Percentiles rank a stretch among this genome's conserved stretches.
Conservation (phyloP, 106 monocot species). For the Vanilla planifolia region DNA sequence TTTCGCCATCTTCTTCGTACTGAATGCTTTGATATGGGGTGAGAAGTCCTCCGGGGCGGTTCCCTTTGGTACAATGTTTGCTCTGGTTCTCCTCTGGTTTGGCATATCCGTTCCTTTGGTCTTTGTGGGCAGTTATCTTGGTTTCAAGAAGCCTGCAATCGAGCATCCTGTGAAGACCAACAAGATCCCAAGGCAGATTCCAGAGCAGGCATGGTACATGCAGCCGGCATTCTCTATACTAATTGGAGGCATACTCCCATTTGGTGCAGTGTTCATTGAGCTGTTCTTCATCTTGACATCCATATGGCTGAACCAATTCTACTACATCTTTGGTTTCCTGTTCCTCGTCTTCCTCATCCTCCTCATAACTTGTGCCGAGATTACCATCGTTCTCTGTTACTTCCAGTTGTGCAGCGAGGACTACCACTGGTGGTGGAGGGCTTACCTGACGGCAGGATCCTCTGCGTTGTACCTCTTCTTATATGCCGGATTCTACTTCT, state of each 20-base stretch:
- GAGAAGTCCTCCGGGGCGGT: constrained; percentile 75
- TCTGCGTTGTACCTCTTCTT: constrained; percentile 60
- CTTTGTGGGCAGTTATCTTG: constrained; percentile 58
- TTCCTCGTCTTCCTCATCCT: constrained; percentile 67
- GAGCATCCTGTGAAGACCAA: constrained; percentile 70
- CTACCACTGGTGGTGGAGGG: constrained; percentile 74
- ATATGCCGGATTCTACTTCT: constrained; percentile 64
- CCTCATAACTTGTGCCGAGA: constrained; percentile 61
- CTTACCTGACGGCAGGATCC: constrained; percentile 61
- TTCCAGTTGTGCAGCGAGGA: constrained; percentile 72
- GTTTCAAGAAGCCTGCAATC: constrained; percentile 54
- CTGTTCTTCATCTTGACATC: constrained; percentile 70
- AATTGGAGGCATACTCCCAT: constrained; percentile 60
- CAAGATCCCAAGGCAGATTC: constrained; percentile 66
- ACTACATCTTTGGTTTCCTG: constrained; percentile 76
- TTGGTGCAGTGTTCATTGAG: constrained; percentile 68
- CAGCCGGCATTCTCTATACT: constrained; percentile 62
- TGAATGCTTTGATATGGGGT: constrained; percentile 67
- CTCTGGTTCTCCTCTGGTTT: constrained; percentile 64
- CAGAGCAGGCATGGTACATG: constrained; percentile 78
- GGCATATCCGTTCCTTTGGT: constrained; percentile 71
- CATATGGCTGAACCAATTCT: constrained; percentile 72
- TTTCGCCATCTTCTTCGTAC: constrained; percentile 53
- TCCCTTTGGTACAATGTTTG: constrained; percentile 77
- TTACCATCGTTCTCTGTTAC: constrained; percentile 71